A percentile compares a stretch with the other conserved stretches of the same genome.
Evolutionary conservation across 2,329 filamentous ascomycete species (phyloP).

Genomic region (Colletotrichum eleusines): DNA sequence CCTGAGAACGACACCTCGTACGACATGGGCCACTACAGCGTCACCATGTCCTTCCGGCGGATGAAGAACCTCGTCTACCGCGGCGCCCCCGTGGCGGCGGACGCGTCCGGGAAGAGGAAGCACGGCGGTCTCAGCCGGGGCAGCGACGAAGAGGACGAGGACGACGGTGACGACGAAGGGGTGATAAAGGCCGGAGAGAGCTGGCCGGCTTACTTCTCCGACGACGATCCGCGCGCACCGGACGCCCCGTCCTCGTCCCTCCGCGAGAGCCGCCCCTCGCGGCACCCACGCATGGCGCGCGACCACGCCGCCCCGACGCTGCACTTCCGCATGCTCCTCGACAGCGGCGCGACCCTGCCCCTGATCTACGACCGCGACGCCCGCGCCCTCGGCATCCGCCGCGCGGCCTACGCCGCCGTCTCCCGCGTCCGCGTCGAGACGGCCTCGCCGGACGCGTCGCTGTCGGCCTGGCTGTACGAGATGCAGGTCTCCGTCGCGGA

Average conservation of each 20-base stretch:
- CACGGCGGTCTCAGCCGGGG: not conserved
- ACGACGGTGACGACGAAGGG: constrained; percentile 1
- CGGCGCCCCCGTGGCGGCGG: not conserved
- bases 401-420: constrained; percentile 51
- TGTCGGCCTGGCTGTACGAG: constrained; percentile 49
- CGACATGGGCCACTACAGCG: constrained; percentile 48
- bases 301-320: constrained; percentile 46
- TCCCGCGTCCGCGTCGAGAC: constrained; percentile 47
- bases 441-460: constrained; percentile 44
- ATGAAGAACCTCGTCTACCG: constrained; percentile 1
- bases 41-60: constrained; percentile 48
- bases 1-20: constrained; percentile 46
- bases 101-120: constrained; percentile 5
- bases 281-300: constrained; percentile 21
- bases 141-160: not conserved
- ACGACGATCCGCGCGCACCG: constrained; percentile 2
- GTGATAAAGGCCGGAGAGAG: not conserved
- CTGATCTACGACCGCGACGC: constrained; percentile 53
- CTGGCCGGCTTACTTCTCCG: constrained; percentile 5
- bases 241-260: not conserved
- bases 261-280: not conserved
- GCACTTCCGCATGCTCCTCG: constrained; percentile 53
- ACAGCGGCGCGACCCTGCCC: constrained; percentile 59
- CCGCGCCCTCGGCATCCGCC: constrained; percentile 49
- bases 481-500: constrained; percentile 50